These are phyloP conservation scores for Trichoderma sp. DNA, from an alignment of 2,329 filamentous ascomycete genomes.

Conservation along the genomic window DNA sequence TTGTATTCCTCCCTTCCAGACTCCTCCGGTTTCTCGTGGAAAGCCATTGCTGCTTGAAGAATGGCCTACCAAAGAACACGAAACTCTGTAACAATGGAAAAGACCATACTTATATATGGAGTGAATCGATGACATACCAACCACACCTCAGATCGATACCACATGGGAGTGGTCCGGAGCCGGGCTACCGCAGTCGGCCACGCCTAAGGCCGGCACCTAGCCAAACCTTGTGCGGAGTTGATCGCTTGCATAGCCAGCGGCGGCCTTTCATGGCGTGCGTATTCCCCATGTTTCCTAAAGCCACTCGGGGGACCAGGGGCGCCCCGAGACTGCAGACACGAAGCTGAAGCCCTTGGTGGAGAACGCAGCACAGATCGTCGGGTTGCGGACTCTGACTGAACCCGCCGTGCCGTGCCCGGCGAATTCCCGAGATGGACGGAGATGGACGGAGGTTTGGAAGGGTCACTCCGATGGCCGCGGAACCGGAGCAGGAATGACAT, in stretches of 20 bases:
- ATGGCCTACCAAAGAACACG: not conserved
- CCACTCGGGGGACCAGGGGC: not conserved
- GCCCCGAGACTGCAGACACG: not conserved
- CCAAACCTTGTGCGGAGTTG: slow-evolving; percentile 15
- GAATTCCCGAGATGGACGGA: not conserved
- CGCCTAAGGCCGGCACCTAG: slow-evolving; percentile 6
- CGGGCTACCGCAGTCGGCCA: slow-evolving; percentile 13
- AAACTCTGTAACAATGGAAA: not conserved
- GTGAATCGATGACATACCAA: not conserved
- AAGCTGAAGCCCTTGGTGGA: not conserved
- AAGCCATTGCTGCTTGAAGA: slow-evolving; percentile 4
- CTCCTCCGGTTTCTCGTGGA: not conserved
- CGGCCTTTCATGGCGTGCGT: slow-evolving; percentile 6
- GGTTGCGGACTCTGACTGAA: slow-evolving; percentile 16
- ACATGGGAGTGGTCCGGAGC: not conserved
- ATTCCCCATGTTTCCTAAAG: not conserved
- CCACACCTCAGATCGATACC: not conserved
- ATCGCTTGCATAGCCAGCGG: not conserved
- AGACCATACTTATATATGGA: slow-evolving; percentile 10
- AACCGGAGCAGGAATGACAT: not conserved
- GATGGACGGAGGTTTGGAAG: not conserved
- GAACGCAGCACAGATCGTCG: not conserved
- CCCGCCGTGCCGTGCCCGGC: not conserved
- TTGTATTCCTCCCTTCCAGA: not conserved
- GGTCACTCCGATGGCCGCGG: not conserved